A percentile compares a stretch with the other conserved stretches of the same genome.
Evolutionary conservation across 345 rosid genomes (phyloP).

Genomic region (Zanthoxylum bungeanum): DNA sequence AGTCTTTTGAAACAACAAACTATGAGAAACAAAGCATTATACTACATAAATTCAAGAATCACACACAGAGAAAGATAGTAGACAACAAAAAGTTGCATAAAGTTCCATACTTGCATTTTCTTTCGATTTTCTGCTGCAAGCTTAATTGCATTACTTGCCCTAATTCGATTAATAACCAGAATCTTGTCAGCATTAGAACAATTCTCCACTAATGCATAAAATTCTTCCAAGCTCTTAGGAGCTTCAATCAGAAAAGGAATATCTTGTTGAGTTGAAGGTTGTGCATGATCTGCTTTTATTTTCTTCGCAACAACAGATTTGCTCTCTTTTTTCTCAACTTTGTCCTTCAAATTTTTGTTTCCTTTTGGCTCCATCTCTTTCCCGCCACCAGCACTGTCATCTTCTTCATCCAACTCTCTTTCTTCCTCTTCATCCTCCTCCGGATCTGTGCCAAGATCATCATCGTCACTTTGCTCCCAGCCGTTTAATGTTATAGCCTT

Average conservation of each 20-base stretch:
- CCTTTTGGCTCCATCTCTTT: constrained; percentile 29
- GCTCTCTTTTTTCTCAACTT: constrained; percentile 19
- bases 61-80: background rate
- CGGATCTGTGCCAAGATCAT: constrained; percentile 51
- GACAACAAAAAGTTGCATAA: constrained; percentile 5
- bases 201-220: constrained; percentile 49
- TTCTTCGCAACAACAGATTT: constrained; percentile 23
- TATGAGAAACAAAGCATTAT: background rate
- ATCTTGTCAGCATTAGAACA: constrained; percentile 52
- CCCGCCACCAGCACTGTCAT: constrained; percentile 23
- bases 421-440: constrained; percentile 46
- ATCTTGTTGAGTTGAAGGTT: constrained; percentile 31
- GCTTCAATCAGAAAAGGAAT: constrained; percentile 76
- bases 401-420: constrained; percentile 15
- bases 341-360: constrained; percentile 34
- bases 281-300: constrained; percentile 21
- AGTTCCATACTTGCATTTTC: constrained; percentile 72
- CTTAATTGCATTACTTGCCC: constrained; percentile 59
- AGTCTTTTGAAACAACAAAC: background rate
- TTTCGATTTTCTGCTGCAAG: constrained; percentile 90
- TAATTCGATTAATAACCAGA: constrained; percentile 58
- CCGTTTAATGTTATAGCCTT: constrained; percentile 46
- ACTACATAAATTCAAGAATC: background rate
- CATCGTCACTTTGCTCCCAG: constrained; percentile 95
- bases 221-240: constrained; percentile 72